Base-by-base conservation (phyloP, 2,329 filamentous ascomycete species). In the Fusarium siculi region DNA sequence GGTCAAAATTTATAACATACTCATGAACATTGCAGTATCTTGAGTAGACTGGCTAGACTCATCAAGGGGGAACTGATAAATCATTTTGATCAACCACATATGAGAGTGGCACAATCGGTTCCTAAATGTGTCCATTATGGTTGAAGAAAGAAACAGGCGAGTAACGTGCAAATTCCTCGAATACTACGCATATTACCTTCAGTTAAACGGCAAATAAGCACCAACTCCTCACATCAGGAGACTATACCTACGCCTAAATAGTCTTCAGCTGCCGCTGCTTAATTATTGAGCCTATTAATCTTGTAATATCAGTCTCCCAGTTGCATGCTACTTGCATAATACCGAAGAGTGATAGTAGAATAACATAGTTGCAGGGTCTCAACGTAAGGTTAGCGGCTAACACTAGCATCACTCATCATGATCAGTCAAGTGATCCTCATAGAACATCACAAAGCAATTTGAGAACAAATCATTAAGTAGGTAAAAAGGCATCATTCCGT, bases 401-500 rank as follows among this genome's bases (percentile, higher is more conserved):
- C 6, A 15, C 23, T n/a, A n/a, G 5, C n/a, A 28, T 11, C 28
- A 25, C 18, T 25, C 19, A 18, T 9, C 23, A 39, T 28, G 14
- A n/a, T 10, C 50, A n/a, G 10, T 16, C 18, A 28, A 37, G 14
- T 53, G 4, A 25, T 16, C 18, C 37, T n/a, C 25, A 47, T n/a
- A 21, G 19, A 9, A 34, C 39, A 64, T 63, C 52, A 58, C 42
- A 23, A 25, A 43, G 16, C 21, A 34, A 37, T 10, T 63, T 11
- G 18, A 32, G 39, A 23, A 40, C 52, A 39, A 43, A 34, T 23
- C 25, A 43, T 52, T 16, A 37, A 64, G 50, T 70, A 70, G 72
- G 75, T 76, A 76, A 77, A 74, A 76, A 73, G 55, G 73, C 68
- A 64, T 78, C 75, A 77, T 77, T 79, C 70, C 74, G 64, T 80